Evolutionary conservation across 1,284 basidiomycete species (phyloP).

Genomic region (Butyriboletus appendiculatus): DNA sequence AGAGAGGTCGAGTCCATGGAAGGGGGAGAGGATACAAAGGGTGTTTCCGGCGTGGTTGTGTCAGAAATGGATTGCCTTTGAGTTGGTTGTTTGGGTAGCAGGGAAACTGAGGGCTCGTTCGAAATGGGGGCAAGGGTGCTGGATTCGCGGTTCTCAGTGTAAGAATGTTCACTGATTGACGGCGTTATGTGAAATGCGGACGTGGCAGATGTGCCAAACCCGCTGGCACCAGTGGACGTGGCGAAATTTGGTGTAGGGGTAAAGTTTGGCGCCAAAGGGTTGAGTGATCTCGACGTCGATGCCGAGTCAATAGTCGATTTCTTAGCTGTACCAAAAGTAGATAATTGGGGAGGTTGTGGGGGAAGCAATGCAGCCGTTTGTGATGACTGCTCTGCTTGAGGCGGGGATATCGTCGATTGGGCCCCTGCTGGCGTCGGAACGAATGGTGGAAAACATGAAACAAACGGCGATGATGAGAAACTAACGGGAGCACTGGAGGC

Average conservation of each 20-base stretch:
- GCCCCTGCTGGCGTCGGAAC: not conserved
- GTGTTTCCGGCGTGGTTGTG: not conserved
- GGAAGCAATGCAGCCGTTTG: not conserved
- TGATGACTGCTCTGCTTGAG: constrained; percentile 1
- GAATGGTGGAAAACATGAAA: constrained; percentile 13
- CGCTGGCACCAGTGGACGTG: not conserved
- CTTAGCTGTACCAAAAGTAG: not conserved
- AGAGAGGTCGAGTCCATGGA: constrained; percentile 9
- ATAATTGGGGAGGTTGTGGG: constrained; percentile 1
- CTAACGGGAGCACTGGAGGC: not conserved
- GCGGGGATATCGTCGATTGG: not conserved
- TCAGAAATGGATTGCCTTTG: constrained; percentile 3
- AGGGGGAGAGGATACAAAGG: constrained; percentile 19
- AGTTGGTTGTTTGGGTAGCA: constrained; percentile 1
- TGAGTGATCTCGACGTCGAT: constrained; percentile 18
- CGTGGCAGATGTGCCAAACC: not conserved
- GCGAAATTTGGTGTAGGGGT: constrained; percentile 9
- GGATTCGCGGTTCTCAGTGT: not conserved
- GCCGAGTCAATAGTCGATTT: constrained; percentile 5
- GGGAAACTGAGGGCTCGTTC: not conserved
- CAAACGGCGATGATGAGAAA: constrained; percentile 25
- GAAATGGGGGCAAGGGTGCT: not conserved
- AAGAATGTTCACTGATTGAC: not conserved
- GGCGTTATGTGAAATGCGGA: not conserved
- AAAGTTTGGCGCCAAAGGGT: constrained; percentile 34